Evolutionary conservation across 2,329 filamentous ascomycete species (phyloP), one percentile per base, ranked within the genome.

Genomic region (Ceratocystiopsis sp.): DNA sequence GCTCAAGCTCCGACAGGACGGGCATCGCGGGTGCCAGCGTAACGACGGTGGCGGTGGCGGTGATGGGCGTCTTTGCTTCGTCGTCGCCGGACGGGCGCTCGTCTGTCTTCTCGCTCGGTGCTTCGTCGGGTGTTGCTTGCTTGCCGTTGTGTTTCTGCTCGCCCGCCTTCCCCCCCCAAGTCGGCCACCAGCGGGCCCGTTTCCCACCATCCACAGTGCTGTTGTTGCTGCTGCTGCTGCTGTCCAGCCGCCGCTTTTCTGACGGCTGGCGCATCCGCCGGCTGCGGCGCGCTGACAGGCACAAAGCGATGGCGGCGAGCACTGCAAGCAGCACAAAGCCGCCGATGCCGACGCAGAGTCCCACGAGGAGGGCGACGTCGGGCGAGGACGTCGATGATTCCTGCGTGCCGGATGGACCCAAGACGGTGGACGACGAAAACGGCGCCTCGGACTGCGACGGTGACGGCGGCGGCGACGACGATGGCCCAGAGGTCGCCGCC

Each of bases 311-410:
- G 3, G 39, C 45, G 19, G 25, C 38, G 3, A 45, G 29, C 13
- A n/a, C 32, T 1, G 35, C 32, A 14, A 46, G 29, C 16, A 42
- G 14, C 1, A 32, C 34, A 2, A 44, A 15, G 3, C 29, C 37
- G 14, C 42, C 47, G 14, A 45, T 15, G 25, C 44, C 45, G 35
- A 40, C 43, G 33, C 40, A 38, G 15, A 47, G 35, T 32, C 49
- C 49, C 14, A 48, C 48, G 41, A 54, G 57, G 17, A 52, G 50
- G 13, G 49, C 33, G 2, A 41, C n/a, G 11, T 40, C 25, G 8
- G 35, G n/a, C 35, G 5, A 12, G n/a, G 25, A 43, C 14, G 2
- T 44, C 10, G 2, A 49, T 43, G 7, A 13, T 34, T 13, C 10
- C 3, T 13, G 33, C 4, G 11, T 34, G 13, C 3, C 11, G 4